Conservation (phyloP, 2,329 filamentous ascomycete species). For the Colletotrichum filicis region DNA sequence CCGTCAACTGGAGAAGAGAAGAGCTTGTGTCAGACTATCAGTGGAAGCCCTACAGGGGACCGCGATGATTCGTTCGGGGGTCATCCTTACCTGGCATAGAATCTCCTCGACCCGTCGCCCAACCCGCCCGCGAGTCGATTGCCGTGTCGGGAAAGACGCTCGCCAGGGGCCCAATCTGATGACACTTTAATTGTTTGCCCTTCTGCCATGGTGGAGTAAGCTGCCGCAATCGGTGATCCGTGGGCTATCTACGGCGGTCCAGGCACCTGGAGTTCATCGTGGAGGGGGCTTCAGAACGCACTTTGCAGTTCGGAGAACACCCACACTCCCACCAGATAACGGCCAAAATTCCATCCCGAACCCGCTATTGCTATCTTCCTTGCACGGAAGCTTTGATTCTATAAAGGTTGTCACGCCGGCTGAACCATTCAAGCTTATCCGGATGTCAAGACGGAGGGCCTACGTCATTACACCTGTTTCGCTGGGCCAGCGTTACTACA, state of each 20-base stretch:
- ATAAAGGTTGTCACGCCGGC: neutral
- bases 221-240: neutral
- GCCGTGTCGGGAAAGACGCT: conserved; percentile 27
- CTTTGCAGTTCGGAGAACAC: neutral
- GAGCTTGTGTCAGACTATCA: neutral
- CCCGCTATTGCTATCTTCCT: neutral
- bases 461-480: neutral
- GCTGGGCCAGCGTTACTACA: neutral
- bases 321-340: neutral
- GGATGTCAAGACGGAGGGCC: neutral
- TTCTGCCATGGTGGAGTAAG: neutral
- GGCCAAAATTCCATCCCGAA: conserved; percentile 1
- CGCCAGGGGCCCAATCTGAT: conserved; percentile 7
- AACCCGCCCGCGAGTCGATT: conserved; percentile 13
- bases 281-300: neutral
- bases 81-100: conserved; percentile 17
- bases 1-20: neutral
- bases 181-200: neutral
- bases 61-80: neutral
- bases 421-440: neutral
- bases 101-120: neutral
- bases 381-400: neutral
- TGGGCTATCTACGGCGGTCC: neutral
- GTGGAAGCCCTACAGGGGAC: neutral
- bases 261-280: neutral